A percentile compares a stretch with the other conserved stretches of the same genome.
Evolutionary conservation across 139 green algal species (phyloP).

Genomic region (Pedinophyceae sp.): DNA sequence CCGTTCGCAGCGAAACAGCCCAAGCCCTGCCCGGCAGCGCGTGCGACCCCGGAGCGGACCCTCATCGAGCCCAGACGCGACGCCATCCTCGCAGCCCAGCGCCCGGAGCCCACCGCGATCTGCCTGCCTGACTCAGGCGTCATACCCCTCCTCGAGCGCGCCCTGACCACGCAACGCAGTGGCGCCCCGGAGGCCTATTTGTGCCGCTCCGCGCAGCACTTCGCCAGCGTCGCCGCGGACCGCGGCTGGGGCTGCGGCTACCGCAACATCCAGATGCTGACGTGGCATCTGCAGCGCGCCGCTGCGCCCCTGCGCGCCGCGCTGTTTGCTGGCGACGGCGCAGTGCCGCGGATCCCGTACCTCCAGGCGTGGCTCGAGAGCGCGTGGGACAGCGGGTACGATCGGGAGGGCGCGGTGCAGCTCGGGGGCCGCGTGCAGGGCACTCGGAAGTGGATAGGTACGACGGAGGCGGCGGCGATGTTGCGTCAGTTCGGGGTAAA

Average conservation of each 20-base stretch:
- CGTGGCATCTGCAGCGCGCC: conserved; percentile 21
- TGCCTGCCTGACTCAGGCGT: no score
- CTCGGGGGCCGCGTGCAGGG: neutral
- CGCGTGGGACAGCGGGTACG: conserved; percentile 20
- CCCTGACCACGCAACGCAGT: no score
- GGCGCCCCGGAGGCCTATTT: no score
- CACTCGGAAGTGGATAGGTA: conserved; percentile 54
- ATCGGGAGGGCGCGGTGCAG: conserved; percentile 8
- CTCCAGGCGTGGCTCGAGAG: conserved; percentile 23
- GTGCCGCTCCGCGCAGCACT: conserved; percentile 11
- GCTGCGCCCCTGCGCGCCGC: conserved; percentile 4
- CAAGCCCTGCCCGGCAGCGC: no score
- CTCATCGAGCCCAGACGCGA: no score
- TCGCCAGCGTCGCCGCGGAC: conserved; percentile 13
- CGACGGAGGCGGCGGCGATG: conserved; percentile 55
- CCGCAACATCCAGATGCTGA: conserved; percentile 57
- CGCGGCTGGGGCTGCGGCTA: conserved; percentile 60
- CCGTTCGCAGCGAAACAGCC: no score
- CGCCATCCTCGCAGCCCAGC: no score
- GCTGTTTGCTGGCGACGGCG: conserved; percentile 15
- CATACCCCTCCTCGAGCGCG: no score
- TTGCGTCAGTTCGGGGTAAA: conserved; percentile 48
- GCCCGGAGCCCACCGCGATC: no score
- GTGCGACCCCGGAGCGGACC: no score
- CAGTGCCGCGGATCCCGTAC: conserved; percentile 2